These are phyloP conservation scores for Bipolaris gigantea DNA, from an alignment of 2,329 filamentous ascomycete species.

Conservation along the genomic window DNA sequence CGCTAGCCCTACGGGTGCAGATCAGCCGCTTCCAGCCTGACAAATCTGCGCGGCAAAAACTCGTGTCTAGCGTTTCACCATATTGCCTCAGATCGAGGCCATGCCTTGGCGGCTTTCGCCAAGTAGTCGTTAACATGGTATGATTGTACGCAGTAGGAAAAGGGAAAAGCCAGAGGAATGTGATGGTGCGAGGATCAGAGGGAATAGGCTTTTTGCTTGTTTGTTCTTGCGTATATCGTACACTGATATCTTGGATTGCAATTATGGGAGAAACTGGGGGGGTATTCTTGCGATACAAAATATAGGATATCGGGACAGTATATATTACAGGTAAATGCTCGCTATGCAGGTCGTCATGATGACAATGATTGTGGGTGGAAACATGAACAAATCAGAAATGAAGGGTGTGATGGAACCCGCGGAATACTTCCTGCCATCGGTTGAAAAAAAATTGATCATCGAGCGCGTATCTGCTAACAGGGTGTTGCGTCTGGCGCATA, in stretches of 20 bases:
- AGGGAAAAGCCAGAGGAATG: not conserved
- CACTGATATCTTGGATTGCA: not conserved
- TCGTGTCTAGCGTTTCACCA: not conserved
- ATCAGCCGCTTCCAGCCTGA: not conserved
- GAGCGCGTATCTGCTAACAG: constrained; percentile 3
- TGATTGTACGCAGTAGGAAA: not conserved
- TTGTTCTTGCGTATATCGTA: not conserved
- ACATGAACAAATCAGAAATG: not conserved
- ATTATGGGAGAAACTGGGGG: not conserved
- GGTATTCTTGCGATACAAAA: constrained; percentile 4
- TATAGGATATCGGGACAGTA: not conserved
- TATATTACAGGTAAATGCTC: constrained; percentile 2
- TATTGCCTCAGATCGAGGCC: not conserved
- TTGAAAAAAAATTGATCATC: constrained; percentile 7
- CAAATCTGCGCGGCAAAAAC: not conserved
- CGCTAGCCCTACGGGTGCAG: not conserved
- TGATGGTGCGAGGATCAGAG: not conserved
- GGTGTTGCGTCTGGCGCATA: constrained; percentile 8
- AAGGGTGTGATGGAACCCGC: constrained; percentile 26
- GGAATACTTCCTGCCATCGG: constrained; percentile 41
- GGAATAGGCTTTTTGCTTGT: not conserved
- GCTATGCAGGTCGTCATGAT: not conserved
- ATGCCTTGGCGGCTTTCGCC: not conserved
- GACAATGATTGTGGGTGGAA: not conserved
- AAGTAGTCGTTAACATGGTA: not conserved